Evolutionary conservation across 225 moss, liverwort and hornwort genomes (phyloP), one percentile per base, ranked within the genome.

Genomic region (Bryum argenteum): DNA sequence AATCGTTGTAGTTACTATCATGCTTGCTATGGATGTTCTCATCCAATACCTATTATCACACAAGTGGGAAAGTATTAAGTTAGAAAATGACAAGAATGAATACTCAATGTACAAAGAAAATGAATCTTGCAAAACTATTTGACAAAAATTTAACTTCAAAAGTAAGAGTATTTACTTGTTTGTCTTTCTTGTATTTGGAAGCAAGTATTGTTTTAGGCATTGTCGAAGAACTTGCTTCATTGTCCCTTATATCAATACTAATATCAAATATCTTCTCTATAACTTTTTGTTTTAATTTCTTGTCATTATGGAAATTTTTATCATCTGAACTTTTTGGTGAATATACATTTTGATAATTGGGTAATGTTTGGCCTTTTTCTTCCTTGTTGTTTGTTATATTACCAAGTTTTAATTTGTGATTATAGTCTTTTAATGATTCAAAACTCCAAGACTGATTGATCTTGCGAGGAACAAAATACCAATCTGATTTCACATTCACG

Each of bases 211-310:
- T 19, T 53, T 51, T 12, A 2, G 13, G 20, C 43, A n/a, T 21
- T 47, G 55, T 39, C 38, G 14, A 56, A 22, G 7, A 11, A 12
- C 33, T 17, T 3, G 12, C 16, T n/a, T 37, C 0, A 0, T 63
- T 0, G 6, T 44, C 21, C 18, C 20, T 11, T 54, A 6, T 16
- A 1, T 28, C 52, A 0, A 44, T 42, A 56, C 1, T 15, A 50
- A 1, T 24, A 15, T n/a, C 9, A 43, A 12, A 3, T 1, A 24
- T 16, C 15, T 64, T 41, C 0, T 59, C 33, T 17, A 61, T n/a
- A 1, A 45, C 2, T 62, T 70, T 79, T 55, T 9, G 52, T 10
- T 58, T 74, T 1, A 70, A 8, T 20, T 74, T 79, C 19, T 42
- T 59, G 9, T 21, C 19, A 6, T 70, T 65, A 21, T 15, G 12